Base-by-base conservation (phyloP, 1,139 yeast species). In the Sugiyamaella grinbergsii region DNA sequence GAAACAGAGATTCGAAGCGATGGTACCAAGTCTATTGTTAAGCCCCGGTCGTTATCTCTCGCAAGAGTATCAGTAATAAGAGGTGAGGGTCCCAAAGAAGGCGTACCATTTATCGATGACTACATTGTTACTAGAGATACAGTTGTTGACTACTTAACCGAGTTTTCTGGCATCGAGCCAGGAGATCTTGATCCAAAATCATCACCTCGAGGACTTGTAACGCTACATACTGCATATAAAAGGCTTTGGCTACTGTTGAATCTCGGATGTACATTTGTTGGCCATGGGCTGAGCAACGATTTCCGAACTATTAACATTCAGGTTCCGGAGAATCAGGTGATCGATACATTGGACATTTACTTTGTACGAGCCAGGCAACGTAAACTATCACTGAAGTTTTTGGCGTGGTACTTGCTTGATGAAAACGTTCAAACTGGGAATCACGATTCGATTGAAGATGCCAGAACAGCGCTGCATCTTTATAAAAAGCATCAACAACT, bases 381-480 rank as follows among this genome's bases (percentile, higher is more conserved):
- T 54, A 85, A 83, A 55, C 74, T 94, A 34, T 88, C 96, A n/a
- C 76, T 94, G 59, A 85, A 93, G 63, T 94, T 89, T 64, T 73
- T 94, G 63, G 91, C 96, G 4, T 91, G 89, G 76, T 82, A 82
- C 26, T 74, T 93, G 47, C 73, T 93, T 51, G 79, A 79, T 37
- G 83, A 82, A 55, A 78, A 82, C 46, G 96, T 94, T 18, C 98
- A 94, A 67, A 82, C 82, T 2, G 96, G 95, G 1, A 91, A 91
- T 64, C 99, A 94, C 67, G 98, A 94, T 66, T 91, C 98, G 0
- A 89, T 93, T 42, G 98, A 94, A 64, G 99, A 94, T 71, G 98
- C 99, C 0, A 73, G 78, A 51, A 85, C 94, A 10, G 98, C 99
- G 0, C 75, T 94, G 58, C 69, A 80, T 47, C 72, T 94, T 40